These are phyloP conservation scores for Pleurotus tuber-regium DNA, from an alignment of 768 basidiomycete species.

Conservation along the genomic window DNA sequence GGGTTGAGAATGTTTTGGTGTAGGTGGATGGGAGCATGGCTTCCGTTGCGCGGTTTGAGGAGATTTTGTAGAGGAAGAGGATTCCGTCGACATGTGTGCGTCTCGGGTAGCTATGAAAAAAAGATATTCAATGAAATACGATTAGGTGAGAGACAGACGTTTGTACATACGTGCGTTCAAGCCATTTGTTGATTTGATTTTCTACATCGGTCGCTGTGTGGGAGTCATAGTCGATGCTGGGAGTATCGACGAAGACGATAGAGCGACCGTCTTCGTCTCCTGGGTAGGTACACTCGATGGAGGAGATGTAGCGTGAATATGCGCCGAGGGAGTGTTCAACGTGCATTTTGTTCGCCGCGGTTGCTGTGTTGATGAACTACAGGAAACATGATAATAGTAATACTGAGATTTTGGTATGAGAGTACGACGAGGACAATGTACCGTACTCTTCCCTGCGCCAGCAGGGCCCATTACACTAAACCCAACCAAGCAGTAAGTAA, in stretches of 20 bases:
- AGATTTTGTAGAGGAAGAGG: constrained; percentile 5
- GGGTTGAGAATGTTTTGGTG: constrained; percentile 2
- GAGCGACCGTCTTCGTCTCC: constrained; percentile 7
- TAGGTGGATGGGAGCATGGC: neutral
- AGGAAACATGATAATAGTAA: no score
- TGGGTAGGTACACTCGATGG: constrained; percentile 6
- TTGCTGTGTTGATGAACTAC: constrained; percentile 10
- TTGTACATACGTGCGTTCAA: constrained; percentile 5
- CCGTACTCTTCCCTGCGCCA: constrained; percentile 14
- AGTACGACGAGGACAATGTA: constrained; percentile 4
- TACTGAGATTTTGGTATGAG: no score
- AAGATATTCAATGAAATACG: neutral
- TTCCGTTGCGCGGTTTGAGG: constrained; percentile 1
- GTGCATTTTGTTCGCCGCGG: constrained; percentile 6
- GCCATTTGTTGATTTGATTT: constrained; percentile 2
- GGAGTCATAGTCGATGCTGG: constrained; percentile 5
- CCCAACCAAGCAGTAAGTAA: neutral
- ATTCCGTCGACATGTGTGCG: constrained; percentile 5
- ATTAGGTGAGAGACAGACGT: neutral
- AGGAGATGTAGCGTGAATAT: neutral
- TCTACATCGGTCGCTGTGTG: neutral
- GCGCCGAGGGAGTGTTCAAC: constrained; percentile 7
- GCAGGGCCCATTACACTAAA: constrained; percentile 13
- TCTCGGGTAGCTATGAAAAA: constrained; percentile 2
- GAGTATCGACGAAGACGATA: constrained; percentile 12